Conservation (phyloP, 1,284 basidiomycete genomes). For the Leccinum pachyderme region DNA sequence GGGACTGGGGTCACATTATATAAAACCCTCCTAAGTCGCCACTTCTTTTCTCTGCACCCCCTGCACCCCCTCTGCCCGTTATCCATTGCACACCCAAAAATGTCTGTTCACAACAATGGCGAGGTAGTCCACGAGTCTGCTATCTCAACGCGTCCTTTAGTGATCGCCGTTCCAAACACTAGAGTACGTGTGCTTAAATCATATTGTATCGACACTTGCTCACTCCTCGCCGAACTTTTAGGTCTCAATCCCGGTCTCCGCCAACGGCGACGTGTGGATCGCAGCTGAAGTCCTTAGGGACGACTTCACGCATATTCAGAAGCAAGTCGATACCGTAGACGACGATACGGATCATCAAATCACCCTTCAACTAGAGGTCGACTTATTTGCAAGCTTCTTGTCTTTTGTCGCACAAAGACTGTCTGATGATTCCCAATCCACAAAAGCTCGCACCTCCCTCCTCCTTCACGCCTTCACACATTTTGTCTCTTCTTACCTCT, state of each 20-base stretch:
- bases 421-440: slow-evolving; percentile 51
- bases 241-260: slow-evolving; percentile 84
- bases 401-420: slow-evolving; percentile 67
- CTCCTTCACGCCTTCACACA: slow-evolving; percentile 72
- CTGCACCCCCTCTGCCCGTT: slow-evolving; percentile 7
- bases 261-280: slow-evolving; percentile 79
- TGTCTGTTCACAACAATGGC: slow-evolving; percentile 29
- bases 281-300: slow-evolving; percentile 85
- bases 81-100: slow-evolving; percentile 18
- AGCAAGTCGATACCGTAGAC: slow-evolving; percentile 53
- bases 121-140: slow-evolving; percentile 29
- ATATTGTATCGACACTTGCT: slow-evolving; percentile 5
- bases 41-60: slow-evolving; percentile 7
- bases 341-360: slow-evolving; percentile 52
- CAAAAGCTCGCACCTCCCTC: slow-evolving; percentile 61
- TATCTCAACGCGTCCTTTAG: slow-evolving; percentile 63
- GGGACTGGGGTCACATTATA: slow-evolving; percentile 34
- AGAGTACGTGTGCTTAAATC: slow-evolving; percentile 53
- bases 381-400: slow-evolving; percentile 80
- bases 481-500: slow-evolving; percentile 79
- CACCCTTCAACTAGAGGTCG: slow-evolving; percentile 62
- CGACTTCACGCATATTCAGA: slow-evolving; percentile 73
- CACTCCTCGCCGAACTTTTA: slow-evolving; percentile 30
- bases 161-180: slow-evolving; percentile 57
- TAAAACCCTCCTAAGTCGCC: slow-evolving; percentile 21